Percentiles rank a stretch among this genome's conserved stretches.
Conservation (phyloP, 768 basidiomycete genomes). For the Xerocomus spinulosus region DNA sequence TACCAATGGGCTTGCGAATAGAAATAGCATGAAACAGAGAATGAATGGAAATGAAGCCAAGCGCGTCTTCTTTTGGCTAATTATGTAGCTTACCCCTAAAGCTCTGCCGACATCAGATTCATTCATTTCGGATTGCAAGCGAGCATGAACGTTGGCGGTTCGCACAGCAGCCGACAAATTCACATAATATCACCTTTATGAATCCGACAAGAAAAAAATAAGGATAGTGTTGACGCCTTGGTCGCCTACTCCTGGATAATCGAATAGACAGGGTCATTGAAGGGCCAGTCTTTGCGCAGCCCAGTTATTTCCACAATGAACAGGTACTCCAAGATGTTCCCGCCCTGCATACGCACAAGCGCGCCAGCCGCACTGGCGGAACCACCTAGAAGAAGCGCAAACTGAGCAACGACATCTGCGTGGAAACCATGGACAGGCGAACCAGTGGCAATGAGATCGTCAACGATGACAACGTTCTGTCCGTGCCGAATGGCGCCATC, state of each 20-base stretch:
- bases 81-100: not conserved
- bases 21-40: no score
- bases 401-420: conserved; percentile 5
- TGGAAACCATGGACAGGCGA: conserved; percentile 11
- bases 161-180: not conserved
- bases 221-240: conserved; percentile 9
- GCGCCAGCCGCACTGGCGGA: conserved; percentile 92
- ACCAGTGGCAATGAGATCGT: conserved; percentile 97
- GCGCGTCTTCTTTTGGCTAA: not conserved
- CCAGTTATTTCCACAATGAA: conserved; percentile 86
- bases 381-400: conserved; percentile 54
- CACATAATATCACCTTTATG: not conserved
- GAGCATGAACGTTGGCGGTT: not conserved
- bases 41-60: not conserved
- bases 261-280: conserved; percentile 75
- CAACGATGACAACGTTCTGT: conserved; percentile 81
- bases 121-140: not conserved
- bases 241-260: conserved; percentile 63
- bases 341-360: conserved; percentile 78
- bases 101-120: no score
- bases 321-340: conserved; percentile 84
- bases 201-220: conserved; percentile 10
- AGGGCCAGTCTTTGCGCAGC: conserved; percentile 72
- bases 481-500: conserved; percentile 76
- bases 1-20: no score